Percentiles rank a stretch among this genome's conserved stretches.
Conservation (phyloP, 140 eudicot species). For the Erigeron philadelphicus region DNA sequence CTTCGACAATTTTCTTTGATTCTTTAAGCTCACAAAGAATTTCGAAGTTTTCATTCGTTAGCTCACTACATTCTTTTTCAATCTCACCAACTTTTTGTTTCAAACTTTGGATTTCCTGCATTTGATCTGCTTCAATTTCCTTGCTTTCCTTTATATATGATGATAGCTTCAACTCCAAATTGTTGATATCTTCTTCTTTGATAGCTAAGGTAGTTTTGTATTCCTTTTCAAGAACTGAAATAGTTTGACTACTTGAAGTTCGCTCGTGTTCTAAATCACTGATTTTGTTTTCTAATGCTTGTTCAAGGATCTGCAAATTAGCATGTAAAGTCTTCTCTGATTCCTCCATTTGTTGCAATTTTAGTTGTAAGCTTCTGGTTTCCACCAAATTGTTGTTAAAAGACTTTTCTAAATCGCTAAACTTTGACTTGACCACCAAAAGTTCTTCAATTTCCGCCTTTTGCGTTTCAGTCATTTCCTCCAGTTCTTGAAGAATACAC, state of each 20-base stretch:
- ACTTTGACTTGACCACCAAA: constrained; percentile 33
- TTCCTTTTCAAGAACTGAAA: constrained; percentile 43
- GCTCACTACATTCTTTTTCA: constrained; percentile 66
- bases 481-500: constrained; percentile 75
- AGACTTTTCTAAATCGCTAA: constrained; percentile 37
- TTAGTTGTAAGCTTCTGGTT: constrained; percentile 39
- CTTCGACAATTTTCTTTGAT: constrained; percentile 35
- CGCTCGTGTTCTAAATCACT: constrained; percentile 47
- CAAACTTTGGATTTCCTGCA: constrained; percentile 43
- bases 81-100: constrained; percentile 49
- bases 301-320: constrained; percentile 53
- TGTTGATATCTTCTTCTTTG: constrained; percentile 62
- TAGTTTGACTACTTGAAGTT: constrained; percentile 30
- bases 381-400: constrained; percentile 42
- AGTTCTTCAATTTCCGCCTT: constrained; percentile 60
- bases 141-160: constrained; percentile 23
- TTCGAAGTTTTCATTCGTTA: constrained; percentile 64
- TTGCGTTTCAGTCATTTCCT: constrained; percentile 61
- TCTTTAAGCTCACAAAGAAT: constrained; percentile 60
- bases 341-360: constrained; percentile 54
- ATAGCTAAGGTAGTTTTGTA: constrained; percentile 38
- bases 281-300: constrained; percentile 52
- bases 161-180: constrained; percentile 43
- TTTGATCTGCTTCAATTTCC: constrained; percentile 32
- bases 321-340: constrained; percentile 54